Evolutionary conservation across 345 rosid genomes (phyloP).

Genomic region (Lepidium didymum): DNA sequence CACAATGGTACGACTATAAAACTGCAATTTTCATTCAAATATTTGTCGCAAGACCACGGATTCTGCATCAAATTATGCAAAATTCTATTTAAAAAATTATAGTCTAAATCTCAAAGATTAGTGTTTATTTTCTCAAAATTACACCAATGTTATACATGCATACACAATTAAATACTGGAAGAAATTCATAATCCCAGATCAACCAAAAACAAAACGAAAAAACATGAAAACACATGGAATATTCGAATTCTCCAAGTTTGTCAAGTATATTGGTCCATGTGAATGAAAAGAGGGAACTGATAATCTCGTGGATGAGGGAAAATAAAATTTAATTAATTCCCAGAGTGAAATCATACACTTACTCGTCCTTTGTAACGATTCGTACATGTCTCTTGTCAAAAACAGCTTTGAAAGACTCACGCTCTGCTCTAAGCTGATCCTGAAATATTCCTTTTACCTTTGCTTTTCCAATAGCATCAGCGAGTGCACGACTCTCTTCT

Average conservation of each 20-base stretch:
- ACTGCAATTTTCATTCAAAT: not conserved
- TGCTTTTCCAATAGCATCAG: conserved; percentile 35
- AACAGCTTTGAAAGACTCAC: conserved; percentile 75
- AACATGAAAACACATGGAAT: not conserved
- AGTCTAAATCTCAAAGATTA: not conserved
- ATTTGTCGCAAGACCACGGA: too few relatives aligned
- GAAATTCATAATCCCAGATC: not conserved
- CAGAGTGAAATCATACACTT: not conserved
- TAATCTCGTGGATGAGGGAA: not conserved
- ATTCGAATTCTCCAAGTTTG: not conserved
- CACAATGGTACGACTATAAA: not conserved
- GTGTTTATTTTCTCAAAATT: not conserved
- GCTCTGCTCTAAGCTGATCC: conserved; percentile 74
- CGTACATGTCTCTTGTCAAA: conserved; percentile 66
- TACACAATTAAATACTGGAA: not conserved
- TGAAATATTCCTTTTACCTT: conserved; percentile 57
- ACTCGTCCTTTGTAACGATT: conserved; percentile 36
- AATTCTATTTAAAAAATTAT: not conserved
- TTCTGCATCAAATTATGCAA: too few relatives aligned
- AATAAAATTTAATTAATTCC: not conserved
- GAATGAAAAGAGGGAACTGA: conserved; percentile 2
- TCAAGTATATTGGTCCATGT: not conserved
- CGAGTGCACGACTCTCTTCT: conserved; percentile 28
- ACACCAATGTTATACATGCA: not conserved
- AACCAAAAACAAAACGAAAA: not conserved